Percentiles rank a stretch among this genome's conserved stretches.
These are phyloP conservation scores for Capsicum chinense DNA, from an alignment of 257 asterid genomes.

Conservation along the genomic window DNA sequence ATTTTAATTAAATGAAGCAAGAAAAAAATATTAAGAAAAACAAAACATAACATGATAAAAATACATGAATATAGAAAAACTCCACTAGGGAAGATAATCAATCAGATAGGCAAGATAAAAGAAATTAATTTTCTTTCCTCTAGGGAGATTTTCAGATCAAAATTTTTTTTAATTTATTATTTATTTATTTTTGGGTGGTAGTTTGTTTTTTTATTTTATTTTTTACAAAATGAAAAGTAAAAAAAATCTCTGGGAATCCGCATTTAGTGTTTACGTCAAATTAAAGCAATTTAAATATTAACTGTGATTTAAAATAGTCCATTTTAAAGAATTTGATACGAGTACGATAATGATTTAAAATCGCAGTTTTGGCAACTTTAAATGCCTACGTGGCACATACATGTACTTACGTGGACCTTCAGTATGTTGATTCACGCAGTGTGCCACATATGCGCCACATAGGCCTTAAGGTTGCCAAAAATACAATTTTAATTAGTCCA, in stretches of 20 bases:
- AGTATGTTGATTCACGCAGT: too few relatives aligned
- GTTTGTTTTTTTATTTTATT: neutral
- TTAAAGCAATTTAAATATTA: neutral
- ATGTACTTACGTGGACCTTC: too few relatives aligned
- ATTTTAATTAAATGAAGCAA: too few relatives aligned
- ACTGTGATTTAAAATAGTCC: neutral
- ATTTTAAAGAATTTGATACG: too few relatives aligned
- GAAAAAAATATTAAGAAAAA: too few relatives aligned
- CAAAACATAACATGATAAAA: too few relatives aligned
- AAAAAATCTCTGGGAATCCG: neutral
- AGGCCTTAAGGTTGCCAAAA: too few relatives aligned
- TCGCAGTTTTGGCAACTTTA: too few relatives aligned
- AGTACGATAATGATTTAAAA: too few relatives aligned
- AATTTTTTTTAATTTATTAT: neutral
- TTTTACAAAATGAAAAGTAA: neutral
- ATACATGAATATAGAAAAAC: neutral
- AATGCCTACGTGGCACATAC: too few relatives aligned
- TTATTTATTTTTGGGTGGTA: neutral
- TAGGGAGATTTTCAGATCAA: conserved; percentile 8
- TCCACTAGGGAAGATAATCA: conserved; percentile 28
- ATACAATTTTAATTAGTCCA: too few relatives aligned
- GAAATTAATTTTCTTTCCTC: conserved; percentile 21
- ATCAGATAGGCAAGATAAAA: conserved; percentile 11
- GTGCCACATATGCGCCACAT: too few relatives aligned
- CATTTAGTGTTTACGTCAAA: conserved; percentile 8